phyloP scores from a whole-genome alignment of 2,329 filamentous ascomycete genomes.

The Colletotrichum sansevieriae region DNA sequence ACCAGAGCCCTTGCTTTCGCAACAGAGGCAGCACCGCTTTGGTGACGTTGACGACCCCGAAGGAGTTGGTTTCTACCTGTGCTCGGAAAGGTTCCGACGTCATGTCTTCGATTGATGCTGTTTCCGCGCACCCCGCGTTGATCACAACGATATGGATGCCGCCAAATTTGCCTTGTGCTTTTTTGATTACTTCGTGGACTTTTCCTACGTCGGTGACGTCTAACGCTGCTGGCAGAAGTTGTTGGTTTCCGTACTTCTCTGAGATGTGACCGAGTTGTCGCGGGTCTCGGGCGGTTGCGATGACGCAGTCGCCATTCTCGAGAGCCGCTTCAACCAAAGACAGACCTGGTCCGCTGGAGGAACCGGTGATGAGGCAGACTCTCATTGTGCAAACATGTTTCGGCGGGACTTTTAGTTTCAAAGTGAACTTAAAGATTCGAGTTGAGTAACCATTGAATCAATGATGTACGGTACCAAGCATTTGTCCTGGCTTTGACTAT shows the following conservation, averaged over 20 bases:
- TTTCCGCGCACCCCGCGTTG: constrained; percentile 70
- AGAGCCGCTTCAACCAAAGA: neutral
- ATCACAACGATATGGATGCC: constrained; percentile 72
- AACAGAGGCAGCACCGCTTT: constrained; percentile 50
- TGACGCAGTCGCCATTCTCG: neutral
- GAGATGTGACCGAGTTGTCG: neutral
- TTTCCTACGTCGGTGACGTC: neutral
- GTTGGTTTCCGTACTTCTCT: neutral
- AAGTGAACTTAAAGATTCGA: no score
- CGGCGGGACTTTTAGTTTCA: no score
- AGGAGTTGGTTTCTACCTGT: constrained; percentile 72
- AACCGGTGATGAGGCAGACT: constrained; percentile 1
- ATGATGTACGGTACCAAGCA: no score
- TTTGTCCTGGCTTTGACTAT: no score
- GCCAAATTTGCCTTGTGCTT: constrained; percentile 56
- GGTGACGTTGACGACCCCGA: constrained; percentile 64
- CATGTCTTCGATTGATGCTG: constrained; percentile 59
- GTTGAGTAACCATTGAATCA: no score
- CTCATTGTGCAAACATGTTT: neutral
- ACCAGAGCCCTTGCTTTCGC: constrained; percentile 47
- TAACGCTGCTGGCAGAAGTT: neutral
- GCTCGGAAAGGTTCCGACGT: constrained; percentile 61
- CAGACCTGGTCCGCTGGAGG: neutral
- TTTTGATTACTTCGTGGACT: neutral
- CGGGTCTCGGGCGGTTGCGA: constrained; percentile 2